These are phyloP conservation scores for Amanita exitialis DNA, from an alignment of 768 basidiomycete species.

Conservation along the genomic window DNA sequence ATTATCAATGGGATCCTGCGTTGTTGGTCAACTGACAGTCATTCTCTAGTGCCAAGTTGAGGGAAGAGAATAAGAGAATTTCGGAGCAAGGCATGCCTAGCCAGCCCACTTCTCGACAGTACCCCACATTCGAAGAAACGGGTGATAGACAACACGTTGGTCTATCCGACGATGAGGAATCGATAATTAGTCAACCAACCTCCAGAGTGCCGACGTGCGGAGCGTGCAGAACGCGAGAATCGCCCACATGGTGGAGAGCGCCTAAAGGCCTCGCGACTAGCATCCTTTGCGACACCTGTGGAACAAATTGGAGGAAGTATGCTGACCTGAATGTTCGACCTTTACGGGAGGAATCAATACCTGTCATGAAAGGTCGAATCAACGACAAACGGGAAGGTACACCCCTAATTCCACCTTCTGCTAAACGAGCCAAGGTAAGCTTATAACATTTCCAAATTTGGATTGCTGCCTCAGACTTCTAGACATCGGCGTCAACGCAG, in stretches of 20 bases:
- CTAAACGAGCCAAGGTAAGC: conserved; percentile 36
- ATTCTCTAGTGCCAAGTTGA: conserved; percentile 44
- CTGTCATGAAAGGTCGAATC: conserved; percentile 41
- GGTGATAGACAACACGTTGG: conserved; percentile 36
- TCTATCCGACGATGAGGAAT: conserved; percentile 66
- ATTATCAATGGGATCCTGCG: conserved; percentile 7
- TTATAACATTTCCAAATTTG: not conserved
- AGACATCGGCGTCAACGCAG: conserved; percentile 41
- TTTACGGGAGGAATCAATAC: conserved; percentile 53
- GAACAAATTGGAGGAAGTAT: conserved; percentile 88
- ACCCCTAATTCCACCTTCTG: conserved; percentile 32
- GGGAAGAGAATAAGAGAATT: conserved; percentile 55
- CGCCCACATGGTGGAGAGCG: conserved; percentile 83
- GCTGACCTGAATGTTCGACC: conserved; percentile 78
- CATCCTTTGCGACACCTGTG: conserved; percentile 80
- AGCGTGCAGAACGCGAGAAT: conserved; percentile 77
- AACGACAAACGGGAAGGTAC: conserved; percentile 58
- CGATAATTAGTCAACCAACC: conserved; percentile 49
- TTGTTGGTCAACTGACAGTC: conserved; percentile 4
- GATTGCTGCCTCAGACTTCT: not conserved
- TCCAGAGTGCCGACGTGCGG: conserved; percentile 56
- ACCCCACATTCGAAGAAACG: conserved; percentile 27
- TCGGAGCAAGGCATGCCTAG: conserved; percentile 27
- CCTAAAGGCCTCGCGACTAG: conserved; percentile 74
- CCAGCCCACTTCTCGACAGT: conserved; percentile 23